These are phyloP conservation scores for Suillus sp. DNA, from an alignment of 768 basidiomycete genomes.

Conservation along the genomic window DNA sequence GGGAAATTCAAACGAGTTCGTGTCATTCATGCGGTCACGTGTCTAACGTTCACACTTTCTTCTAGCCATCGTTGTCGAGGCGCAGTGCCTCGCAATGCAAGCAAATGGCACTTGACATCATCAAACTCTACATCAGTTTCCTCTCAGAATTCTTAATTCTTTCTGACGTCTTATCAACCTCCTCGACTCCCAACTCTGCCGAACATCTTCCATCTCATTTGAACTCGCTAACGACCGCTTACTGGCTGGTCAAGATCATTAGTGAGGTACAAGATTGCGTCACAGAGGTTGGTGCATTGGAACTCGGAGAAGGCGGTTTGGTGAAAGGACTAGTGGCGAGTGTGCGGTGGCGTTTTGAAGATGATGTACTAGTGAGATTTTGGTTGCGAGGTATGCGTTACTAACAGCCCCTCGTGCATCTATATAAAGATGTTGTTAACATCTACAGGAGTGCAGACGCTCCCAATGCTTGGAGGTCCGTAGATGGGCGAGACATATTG, in stretches of 20 bases:
- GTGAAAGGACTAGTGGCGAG: conserved; percentile 76
- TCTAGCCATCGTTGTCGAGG: conserved; percentile 49
- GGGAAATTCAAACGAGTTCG: conserved; percentile 87
- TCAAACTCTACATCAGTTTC: conserved; percentile 82
- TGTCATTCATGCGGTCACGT: background rate
- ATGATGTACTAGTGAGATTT: conserved; percentile 70
- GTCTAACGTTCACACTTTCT: conserved; percentile 17
- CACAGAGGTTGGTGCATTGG: conserved; percentile 77
- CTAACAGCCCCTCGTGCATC: background rate
- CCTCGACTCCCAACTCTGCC: conserved; percentile 44
- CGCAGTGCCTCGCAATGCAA: conserved; percentile 83
- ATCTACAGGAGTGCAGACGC: no score
- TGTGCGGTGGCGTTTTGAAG: conserved; percentile 85
- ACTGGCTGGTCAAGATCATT: conserved; percentile 79
- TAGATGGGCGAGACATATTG: no score
- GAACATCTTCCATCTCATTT: conserved; percentile 67
- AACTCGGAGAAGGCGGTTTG: conserved; percentile 76
- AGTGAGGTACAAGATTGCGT: conserved; percentile 86
- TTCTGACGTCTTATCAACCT: conserved; percentile 70
- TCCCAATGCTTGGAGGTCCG: no score
- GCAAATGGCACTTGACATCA: conserved; percentile 85
- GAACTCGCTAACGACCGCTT: conserved; percentile 79
- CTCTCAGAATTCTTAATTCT: conserved; percentile 85
- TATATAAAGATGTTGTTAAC: no score
- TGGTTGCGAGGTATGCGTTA: conserved; percentile 78